Percentiles rank a stretch among this genome's conserved stretches.
Evolutionary conservation across 352 stramenopile species (phyloP).

Genomic region (Phytophthora tentaculata): DNA sequence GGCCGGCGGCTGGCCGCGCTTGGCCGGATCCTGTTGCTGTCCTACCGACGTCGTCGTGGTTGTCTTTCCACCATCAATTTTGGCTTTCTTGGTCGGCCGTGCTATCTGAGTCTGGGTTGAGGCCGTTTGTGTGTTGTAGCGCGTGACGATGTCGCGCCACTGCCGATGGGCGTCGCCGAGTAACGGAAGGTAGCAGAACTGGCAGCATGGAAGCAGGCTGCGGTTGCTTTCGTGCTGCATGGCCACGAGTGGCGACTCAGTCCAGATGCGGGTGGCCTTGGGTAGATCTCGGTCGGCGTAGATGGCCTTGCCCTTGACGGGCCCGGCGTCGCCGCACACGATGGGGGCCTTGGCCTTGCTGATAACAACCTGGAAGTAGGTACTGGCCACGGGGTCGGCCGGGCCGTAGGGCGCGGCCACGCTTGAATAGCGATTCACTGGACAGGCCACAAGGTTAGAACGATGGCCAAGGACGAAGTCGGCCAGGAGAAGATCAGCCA

Average conservation of each 20-base stretch:
- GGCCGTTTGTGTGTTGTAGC: slow-evolving; percentile 25
- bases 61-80: slow-evolving; percentile 11
- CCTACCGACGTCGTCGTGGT: not conserved
- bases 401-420: slow-evolving; percentile 64
- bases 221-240: slow-evolving; percentile 74
- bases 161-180: slow-evolving; percentile 53
- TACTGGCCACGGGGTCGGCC: slow-evolving; percentile 50
- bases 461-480: not conserved
- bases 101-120: not conserved
- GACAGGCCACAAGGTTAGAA: not conserved
- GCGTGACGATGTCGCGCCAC: slow-evolving; percentile 54
- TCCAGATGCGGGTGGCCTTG: slow-evolving; percentile 63
- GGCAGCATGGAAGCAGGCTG: slow-evolving; percentile 51
- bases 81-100: not conserved
- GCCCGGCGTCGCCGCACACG: slow-evolving; percentile 58
- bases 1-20: not conserved
- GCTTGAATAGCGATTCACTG: slow-evolving; percentile 53
- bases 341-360: slow-evolving; percentile 68
- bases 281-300: slow-evolving; percentile 62
- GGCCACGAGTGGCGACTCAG: slow-evolving; percentile 69
- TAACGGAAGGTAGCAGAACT: slow-evolving; percentile 78
- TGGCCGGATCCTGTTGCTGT: not conserved
- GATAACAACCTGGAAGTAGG: slow-evolving; percentile 72
- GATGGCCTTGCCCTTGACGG: slow-evolving; percentile 77
- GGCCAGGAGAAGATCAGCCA: slow-evolving; percentile 3